Conservation (phyloP, 192 early-diverging fungal genomes). For the Gamsiella multidivaricata region DNA sequence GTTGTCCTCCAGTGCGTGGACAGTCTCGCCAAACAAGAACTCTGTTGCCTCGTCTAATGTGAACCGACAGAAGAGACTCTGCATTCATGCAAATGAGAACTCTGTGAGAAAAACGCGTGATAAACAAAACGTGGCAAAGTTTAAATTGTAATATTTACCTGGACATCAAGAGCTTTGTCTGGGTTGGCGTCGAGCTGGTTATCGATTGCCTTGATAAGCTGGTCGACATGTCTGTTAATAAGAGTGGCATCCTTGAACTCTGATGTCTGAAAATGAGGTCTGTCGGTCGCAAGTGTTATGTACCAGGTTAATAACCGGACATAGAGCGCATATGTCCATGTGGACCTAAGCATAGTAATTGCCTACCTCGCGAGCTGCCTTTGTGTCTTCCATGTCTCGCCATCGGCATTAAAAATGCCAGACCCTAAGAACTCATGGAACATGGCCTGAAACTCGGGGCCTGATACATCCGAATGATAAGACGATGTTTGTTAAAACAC, state of each 20-base stretch:
- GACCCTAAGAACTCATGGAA: constrained; percentile 68
- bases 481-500: neutral
- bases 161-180: constrained; percentile 24
- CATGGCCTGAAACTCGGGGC: constrained; percentile 52
- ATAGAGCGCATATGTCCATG: no score
- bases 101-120: no score
- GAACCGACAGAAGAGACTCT: constrained; percentile 38
- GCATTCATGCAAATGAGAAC: neutral
- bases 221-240: constrained; percentile 45
- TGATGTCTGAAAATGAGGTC: constrained; percentile 49
- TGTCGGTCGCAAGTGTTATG: neutral
- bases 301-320: no score
- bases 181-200: constrained; percentile 20
- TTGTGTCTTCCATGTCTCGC: constrained; percentile 70
- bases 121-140: no score
- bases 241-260: constrained; percentile 43
- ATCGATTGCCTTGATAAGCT: constrained; percentile 28
- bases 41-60: constrained; percentile 48
- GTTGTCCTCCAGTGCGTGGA: constrained; percentile 23
- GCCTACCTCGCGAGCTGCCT: constrained; percentile 62
- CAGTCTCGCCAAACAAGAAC: constrained; percentile 44
- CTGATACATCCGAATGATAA: constrained; percentile 5
- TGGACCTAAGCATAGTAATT: no score
- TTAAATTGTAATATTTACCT: constrained; percentile 7
- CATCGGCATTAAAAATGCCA: constrained; percentile 80